phyloP scores from a whole-genome alignment of 176 grass and related monocot genomes.

The Oryza rufipogon region DNA sequence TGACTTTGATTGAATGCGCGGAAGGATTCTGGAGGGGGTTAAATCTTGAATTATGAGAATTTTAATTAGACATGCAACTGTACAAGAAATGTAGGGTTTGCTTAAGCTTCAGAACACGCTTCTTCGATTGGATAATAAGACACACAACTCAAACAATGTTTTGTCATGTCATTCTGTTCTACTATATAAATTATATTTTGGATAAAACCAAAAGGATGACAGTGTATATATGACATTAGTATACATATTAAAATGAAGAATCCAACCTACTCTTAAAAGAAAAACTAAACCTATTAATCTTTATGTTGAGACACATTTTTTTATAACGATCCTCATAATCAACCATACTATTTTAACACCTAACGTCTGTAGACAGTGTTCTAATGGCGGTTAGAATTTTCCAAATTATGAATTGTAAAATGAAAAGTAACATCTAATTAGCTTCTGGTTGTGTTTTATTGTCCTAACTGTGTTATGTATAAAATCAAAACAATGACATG shows the following conservation, averaged over 20 bases:
- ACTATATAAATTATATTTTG: neutral
- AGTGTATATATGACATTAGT: no score
- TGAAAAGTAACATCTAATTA: neutral
- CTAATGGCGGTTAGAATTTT: neutral
- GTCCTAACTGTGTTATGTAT: no score
- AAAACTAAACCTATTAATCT: neutral
- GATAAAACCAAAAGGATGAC: fast-evolving
- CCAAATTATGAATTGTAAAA: neutral
- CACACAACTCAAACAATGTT: neutral
- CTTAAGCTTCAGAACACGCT: neutral
- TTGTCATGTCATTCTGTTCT: no score
- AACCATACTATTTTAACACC: neutral
- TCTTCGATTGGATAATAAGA: neutral
- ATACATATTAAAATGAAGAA: neutral
- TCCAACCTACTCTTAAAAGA: neutral
- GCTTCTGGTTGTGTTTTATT: no score
- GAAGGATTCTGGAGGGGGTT: no score
- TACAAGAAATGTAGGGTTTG: neutral
- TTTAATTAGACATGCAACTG: no score
- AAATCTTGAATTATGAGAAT: no score
- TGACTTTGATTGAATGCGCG: no score
- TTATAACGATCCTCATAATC: neutral
- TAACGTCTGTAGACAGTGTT: neutral
- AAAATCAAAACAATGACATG: no score
- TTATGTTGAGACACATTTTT: neutral